phyloP scores from a whole-genome alignment of 2,329 filamentous ascomycete species.

The Penicillium sclerotiorum region DNA sequence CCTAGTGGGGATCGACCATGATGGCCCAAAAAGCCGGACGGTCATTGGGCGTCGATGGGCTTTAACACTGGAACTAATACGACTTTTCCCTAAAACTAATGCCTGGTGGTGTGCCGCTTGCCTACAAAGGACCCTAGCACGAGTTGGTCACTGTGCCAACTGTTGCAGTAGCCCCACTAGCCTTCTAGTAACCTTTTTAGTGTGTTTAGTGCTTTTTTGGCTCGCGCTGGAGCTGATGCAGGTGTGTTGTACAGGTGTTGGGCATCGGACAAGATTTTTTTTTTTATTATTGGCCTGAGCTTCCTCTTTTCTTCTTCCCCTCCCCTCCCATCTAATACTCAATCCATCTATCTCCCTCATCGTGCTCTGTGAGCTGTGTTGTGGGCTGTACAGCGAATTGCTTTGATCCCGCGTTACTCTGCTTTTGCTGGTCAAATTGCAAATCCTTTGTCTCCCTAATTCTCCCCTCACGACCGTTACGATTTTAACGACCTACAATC shows the following conservation, averaged over 20 bases:
- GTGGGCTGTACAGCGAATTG: constrained; percentile 22
- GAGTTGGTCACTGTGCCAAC: constrained; percentile 30
- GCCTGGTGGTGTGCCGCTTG: constrained; percentile 8
- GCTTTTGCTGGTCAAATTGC: constrained; percentile 32
- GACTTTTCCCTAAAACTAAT: background rate
- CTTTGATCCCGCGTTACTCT: constrained; percentile 22
- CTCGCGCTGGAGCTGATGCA: constrained; percentile 2
- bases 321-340: constrained; percentile 14
- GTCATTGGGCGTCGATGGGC: constrained; percentile 5
- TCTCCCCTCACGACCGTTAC: constrained; percentile 24
- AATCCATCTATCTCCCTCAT: constrained; percentile 3
- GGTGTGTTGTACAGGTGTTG: constrained; percentile 20
- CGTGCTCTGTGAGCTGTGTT: constrained; percentile 23
- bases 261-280: constrained; percentile 13
- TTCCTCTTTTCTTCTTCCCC: constrained; percentile 10
- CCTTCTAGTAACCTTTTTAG: constrained; percentile 5
- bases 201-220: too few relatives aligned
- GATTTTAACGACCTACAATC: constrained; percentile 26
- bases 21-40: constrained; percentile 9
- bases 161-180: constrained; percentile 10
- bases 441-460: constrained; percentile 13
- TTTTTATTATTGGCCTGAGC: constrained; percentile 19
- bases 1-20: constrained; percentile 12
- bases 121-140: constrained; percentile 12
- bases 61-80: background rate